Evolutionary conservation across 1,139 yeast genomes (phyloP).

Genomic region (Geotrichum aggregatum): DNA sequence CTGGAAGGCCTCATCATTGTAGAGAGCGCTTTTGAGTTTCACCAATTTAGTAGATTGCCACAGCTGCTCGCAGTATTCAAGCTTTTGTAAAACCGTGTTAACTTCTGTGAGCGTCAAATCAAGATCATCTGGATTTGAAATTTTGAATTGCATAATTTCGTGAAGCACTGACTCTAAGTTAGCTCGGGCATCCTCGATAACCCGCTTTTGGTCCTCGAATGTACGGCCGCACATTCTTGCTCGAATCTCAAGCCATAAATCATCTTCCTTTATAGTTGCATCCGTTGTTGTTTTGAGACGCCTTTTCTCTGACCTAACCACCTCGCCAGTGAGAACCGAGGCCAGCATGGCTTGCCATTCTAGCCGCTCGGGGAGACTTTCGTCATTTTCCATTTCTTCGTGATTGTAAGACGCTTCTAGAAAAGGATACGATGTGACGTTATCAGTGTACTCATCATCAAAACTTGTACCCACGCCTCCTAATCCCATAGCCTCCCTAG

Average conservation of each 20-base stretch:
- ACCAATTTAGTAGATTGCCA: conserved; percentile 82
- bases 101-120: conserved; percentile 47
- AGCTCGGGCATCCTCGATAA: conserved; percentile 65
- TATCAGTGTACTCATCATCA: conserved; percentile 37
- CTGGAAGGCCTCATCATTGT: conserved; percentile 61
- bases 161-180: conserved; percentile 70
- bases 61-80: conserved; percentile 65
- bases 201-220: conserved; percentile 71
- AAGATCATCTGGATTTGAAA: conserved; percentile 36
- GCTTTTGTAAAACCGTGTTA: conserved; percentile 52
- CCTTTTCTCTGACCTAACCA: conserved; percentile 84
- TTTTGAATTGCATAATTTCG: conserved; percentile 62
- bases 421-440: conserved; percentile 29
- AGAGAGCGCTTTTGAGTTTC: conserved; percentile 71
- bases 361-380: conserved; percentile 68
- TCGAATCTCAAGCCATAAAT: conserved; percentile 72
- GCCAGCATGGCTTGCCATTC: conserved; percentile 97
- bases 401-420: conserved; percentile 25
- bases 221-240: conserved; percentile 81
- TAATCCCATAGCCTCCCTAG: conserved; percentile 28
- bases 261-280: conserved; percentile 48
- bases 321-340: conserved; percentile 90
- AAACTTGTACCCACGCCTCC: conserved; percentile 39
- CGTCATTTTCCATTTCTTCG: conserved; percentile 31
- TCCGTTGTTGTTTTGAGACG: conserved; percentile 52